A percentile compares a stretch with the other conserved stretches of the same genome.
Conservation (phyloP, 768 basidiomycete genomes). For the Russula ochroleuca region DNA sequence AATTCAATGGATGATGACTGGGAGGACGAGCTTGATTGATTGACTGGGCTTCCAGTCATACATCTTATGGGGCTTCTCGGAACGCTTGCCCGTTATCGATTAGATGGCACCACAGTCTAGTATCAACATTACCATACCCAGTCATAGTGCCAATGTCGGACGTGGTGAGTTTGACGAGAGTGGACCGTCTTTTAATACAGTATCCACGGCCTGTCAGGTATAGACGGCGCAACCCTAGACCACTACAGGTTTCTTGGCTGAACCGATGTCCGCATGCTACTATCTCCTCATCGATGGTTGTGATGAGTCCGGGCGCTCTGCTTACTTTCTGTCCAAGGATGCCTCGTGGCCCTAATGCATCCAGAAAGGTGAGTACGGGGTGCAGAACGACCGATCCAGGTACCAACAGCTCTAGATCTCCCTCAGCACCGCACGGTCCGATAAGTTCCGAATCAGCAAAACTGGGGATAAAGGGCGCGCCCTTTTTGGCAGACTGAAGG, state of each 20-base stretch:
- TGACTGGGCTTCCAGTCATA: background rate
- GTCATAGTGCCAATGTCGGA: background rate
- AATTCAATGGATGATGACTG: slow-evolving; percentile 35
- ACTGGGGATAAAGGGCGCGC: slow-evolving; percentile 8
- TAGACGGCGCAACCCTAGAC: background rate
- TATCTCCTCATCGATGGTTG: background rate
- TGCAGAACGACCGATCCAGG: background rate
- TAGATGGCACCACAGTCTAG: slow-evolving; percentile 3
- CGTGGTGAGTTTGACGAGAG: background rate
- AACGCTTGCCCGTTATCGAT: slow-evolving; percentile 14
- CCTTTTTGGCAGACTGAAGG: background rate
- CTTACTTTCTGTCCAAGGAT: background rate
- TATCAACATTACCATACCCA: slow-evolving; percentile 4
- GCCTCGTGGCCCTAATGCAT: background rate
- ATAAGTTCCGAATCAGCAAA: slow-evolving; percentile 1
- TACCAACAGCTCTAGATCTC: background rate
- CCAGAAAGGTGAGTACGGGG: background rate
- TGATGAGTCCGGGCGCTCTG: background rate
- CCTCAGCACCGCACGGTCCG: background rate
- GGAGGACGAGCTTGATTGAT: slow-evolving; percentile 26
- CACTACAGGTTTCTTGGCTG: background rate
- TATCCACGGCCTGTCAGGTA: background rate
- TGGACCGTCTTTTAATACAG: background rate
- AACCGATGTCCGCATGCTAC: background rate
- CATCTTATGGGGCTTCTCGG: background rate